Evolutionary conservation across 345 rosid genomes (phyloP).

Genomic region (Stellera chamaejasme): DNA sequence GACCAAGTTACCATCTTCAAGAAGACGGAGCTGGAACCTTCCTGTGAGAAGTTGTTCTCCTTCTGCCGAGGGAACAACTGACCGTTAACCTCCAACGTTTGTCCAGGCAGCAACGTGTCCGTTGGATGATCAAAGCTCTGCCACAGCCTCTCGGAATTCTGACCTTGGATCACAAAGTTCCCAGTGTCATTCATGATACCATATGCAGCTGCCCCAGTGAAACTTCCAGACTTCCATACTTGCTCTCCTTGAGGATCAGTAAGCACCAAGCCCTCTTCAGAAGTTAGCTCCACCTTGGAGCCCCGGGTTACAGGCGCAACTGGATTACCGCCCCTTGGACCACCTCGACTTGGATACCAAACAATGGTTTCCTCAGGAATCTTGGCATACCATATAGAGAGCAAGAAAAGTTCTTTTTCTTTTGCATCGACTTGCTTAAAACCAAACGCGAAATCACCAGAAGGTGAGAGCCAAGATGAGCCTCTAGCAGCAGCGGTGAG

Average conservation of each 20-base stretch:
- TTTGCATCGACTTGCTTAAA: conserved; percentile 9
- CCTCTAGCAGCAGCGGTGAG: conserved; percentile 4
- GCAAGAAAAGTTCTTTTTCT: conserved; percentile 12
- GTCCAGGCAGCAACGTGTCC: conserved; percentile 31
- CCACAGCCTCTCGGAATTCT: conserved; percentile 14
- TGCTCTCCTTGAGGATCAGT: conserved; percentile 2
- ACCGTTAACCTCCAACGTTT: conserved; percentile 8
- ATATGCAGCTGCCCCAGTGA: background rate
- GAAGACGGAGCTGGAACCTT: conserved; percentile 26
- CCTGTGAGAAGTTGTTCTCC: conserved; percentile 23
- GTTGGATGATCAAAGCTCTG: conserved; percentile 25
- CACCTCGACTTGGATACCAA: conserved; percentile 15
- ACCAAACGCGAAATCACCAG: conserved; percentile 24
- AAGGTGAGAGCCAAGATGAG: conserved; percentile 24
- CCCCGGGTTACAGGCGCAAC: conserved; percentile 1
- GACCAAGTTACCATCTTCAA: conserved; percentile 19
- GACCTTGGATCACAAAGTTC: conserved; percentile 16
- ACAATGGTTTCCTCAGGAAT: conserved; percentile 21
- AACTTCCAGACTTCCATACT: conserved; percentile 16
- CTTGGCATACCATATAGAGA: conserved; percentile 22
- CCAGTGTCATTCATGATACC: conserved; percentile 24
- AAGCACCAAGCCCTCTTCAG: conserved; percentile 7
- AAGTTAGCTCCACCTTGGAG: conserved; percentile 14
- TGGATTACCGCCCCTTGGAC: background rate
- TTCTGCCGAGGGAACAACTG: conserved; percentile 17